Evolutionary conservation across 257 asterid genomes (phyloP), one percentile per base, ranked within the genome.

Genomic region (Fraxinus excelsior): DNA sequence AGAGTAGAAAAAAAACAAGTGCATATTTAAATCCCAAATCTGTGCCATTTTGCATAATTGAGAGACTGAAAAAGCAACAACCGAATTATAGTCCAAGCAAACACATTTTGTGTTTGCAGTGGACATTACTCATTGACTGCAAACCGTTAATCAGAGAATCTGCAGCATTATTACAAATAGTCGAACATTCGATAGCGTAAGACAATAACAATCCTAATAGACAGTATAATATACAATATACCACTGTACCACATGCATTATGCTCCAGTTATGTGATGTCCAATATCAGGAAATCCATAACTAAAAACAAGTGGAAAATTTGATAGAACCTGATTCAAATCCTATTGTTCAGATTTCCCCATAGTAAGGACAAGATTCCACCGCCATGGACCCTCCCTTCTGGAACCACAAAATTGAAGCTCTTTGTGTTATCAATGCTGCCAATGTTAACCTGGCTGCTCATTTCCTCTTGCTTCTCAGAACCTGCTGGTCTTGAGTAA

Each of bases 321-420:
- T 16, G 21, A 46, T 46, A 5, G 78, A 42, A 71, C 64, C 76
- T 37, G 1, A 14, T 70, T 83, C 84, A 87, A 46, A 80, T 72
- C 81, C 83, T 87, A 65, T 80, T 89, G 75, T 85, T 86, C 76
- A 91, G 74, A 83, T 84, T 85, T 40, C 96, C 97, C 10, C 91
- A 93, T 25, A 93, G 86, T 60, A 93, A 80, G 25, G 98, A 90
- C 85, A 93, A 74, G 14, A 93, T 90, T 19, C 96, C 96, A 69
- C 98, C 98, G 46, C 98, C 98, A 76, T 93, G 98, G 58, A 93
- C 98, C 79, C 98, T 86, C 3, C 98, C 98, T 81, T 93, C 98
- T 4, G 96, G 89, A 28, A 88, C 86, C 49, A 66, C 87, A 42
- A 87, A 84, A 75, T 78, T 80, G 25, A 83, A 76, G 73, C 88